A percentile compares a stretch with the other conserved stretches of the same genome.
Conservation (phyloP, 2,329 filamentous ascomycete genomes). For the Coniosporium tulheliwenetii region DNA sequence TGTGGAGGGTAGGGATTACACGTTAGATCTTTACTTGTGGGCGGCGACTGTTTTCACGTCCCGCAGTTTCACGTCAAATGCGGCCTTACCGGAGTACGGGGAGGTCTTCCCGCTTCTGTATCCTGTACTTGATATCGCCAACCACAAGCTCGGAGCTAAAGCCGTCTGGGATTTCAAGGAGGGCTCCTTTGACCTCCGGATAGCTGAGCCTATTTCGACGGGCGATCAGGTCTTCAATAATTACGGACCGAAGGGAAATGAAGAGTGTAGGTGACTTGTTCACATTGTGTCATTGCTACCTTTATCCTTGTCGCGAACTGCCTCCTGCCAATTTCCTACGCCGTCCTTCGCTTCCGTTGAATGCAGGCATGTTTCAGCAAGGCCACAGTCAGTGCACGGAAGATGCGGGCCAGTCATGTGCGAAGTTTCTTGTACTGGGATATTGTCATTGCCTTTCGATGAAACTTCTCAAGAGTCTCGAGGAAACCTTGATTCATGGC, state of each 20-base stretch:
- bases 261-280: conserved; percentile 19
- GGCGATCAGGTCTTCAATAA: conserved; percentile 35
- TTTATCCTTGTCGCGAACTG: no score
- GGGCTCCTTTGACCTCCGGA: conserved; percentile 22
- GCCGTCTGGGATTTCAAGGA: conserved; percentile 31
- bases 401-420: background rate
- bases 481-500: no score
- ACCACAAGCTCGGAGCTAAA: conserved; percentile 29
- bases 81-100: conserved; percentile 3
- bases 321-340: no score
- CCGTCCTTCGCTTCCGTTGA: no score
- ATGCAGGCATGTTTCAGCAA: no score
- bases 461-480: no score
- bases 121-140: conserved; percentile 32
- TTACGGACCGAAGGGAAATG: conserved; percentile 36
- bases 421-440: background rate
- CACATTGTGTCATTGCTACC: no score
- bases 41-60: conserved; percentile 36
- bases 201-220: conserved; percentile 15
- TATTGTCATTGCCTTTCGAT: background rate
- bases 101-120: conserved; percentile 29
- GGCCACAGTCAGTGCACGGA: no score
- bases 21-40: conserved; percentile 28
- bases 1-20: background rate
- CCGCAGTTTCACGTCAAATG: conserved; percentile 31